phyloP scores from a whole-genome alignment of 192 early-diverging fungal species.

The Backusella liffmaniae region DNA sequence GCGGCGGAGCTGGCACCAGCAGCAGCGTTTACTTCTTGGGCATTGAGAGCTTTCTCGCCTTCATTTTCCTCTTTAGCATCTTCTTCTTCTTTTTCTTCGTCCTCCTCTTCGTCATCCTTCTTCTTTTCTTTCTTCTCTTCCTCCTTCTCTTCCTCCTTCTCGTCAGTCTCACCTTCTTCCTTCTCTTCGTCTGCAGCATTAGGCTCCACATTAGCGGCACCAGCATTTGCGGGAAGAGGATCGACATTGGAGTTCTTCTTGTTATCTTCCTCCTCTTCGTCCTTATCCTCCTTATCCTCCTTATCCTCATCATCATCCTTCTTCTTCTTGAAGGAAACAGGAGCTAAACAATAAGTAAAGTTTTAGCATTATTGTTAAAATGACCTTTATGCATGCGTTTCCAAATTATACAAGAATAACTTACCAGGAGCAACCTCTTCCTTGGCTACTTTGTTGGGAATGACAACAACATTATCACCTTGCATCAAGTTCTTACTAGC shows the following conservation, averaged over 20 bases:
- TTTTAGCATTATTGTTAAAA: not conserved
- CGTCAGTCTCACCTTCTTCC: not conserved
- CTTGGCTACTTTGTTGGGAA: not conserved
- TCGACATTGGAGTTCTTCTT: not conserved
- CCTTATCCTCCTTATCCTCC: not conserved
- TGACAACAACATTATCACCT: not conserved
- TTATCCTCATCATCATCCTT: not conserved
- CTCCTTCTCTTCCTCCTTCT: not conserved
- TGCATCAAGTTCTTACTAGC: not conserved
- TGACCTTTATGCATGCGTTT: not conserved
- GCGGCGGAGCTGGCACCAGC: not conserved
- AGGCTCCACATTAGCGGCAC: not conserved
- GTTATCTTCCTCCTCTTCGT: not conserved
- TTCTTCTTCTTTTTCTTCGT: not conserved
- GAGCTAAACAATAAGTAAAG: not conserved
- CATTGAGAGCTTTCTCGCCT: not conserved
- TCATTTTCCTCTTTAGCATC: not conserved
- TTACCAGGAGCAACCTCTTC: not conserved
- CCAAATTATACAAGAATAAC: not conserved
- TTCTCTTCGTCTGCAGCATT: not conserved
- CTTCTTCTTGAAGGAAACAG: not conserved
- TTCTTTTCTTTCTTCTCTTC: not conserved
- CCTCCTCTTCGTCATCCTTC: not conserved
- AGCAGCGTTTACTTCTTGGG: not conserved
- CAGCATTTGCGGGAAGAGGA: not conserved